Evolutionary conservation across 1,139 yeast species (phyloP), one percentile per base, ranked within the genome.

Genomic region (Candida sanyaensis): DNA sequence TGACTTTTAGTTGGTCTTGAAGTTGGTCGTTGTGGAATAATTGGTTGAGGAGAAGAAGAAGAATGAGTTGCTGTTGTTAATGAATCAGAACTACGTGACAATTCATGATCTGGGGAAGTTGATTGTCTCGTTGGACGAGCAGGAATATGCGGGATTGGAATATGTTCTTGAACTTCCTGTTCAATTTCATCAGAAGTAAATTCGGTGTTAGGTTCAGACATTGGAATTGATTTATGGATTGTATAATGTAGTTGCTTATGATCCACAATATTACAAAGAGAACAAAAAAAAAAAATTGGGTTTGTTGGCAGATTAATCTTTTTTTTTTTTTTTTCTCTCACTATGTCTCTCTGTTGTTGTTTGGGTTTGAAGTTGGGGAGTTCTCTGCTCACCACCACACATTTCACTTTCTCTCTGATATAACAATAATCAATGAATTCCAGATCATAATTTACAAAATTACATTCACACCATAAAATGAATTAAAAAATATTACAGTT

Each of bases 61-160:
- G 21, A 17, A 17, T 17, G 21, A 7, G 17, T 39, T 39, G 42
- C 21, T 11, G 23, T 11, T 21, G 34, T 21, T 23, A 26, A 11
- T 34, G 38, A 10, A 17, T 34, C 38, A 12, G 26, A 23, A 34
- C 4, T 34, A 10, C 9, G 12, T 8, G 26, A 8, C 23, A 34
- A 34, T 21, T 34, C 38, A 21, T 34, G 38, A 8, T 34, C 29
- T 24, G 39, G 9, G 24, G 28, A 12, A 10, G 41, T 37, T 21
- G 40, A 27, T 30, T 30, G 34, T 31, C 43, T 33, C 3, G 37
- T 33, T 41, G 45, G 45, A 37, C 45, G 45, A 29, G 45, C 29
- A 6, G 41, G 45, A 31, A 43, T 38, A 5, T 2, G 27, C 2
- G 45, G 45, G 24, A 23, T 40, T 8, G 44, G 7, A 4, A 27